These are phyloP conservation scores for Leccinum pallidistipes DNA, from an alignment of 1,284 basidiomycete genomes.

Conservation along the genomic window DNA sequence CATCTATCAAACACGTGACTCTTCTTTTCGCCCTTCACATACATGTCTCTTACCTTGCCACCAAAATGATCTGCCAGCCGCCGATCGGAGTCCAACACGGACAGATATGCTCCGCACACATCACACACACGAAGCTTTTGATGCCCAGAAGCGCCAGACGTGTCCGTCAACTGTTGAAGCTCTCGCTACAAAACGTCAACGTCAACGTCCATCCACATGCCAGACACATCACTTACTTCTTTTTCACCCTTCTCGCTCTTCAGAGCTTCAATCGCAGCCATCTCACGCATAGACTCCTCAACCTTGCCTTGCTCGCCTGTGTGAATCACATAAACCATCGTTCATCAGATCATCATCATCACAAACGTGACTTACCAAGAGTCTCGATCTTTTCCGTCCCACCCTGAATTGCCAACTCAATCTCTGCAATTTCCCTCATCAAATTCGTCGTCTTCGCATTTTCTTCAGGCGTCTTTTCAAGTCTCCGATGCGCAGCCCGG, in stretches of 20 bases:
- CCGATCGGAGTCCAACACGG: slow-evolving; percentile 96
- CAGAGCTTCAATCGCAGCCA: slow-evolving; percentile 96
- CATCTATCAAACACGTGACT: slow-evolving; percentile 64
- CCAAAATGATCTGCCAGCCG: slow-evolving; percentile 99
- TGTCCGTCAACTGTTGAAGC: slow-evolving; percentile 95
- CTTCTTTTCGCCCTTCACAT: slow-evolving; percentile 18
- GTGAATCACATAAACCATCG: slow-evolving; percentile 1
- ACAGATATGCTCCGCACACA: slow-evolving; percentile 98
- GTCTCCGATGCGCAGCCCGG: slow-evolving; percentile 86
- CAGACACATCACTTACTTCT: slow-evolving; percentile 58
- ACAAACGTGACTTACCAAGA: slow-evolving; percentile 58
- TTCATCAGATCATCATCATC: slow-evolving; percentile 12
- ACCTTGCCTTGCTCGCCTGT: slow-evolving; percentile 95
- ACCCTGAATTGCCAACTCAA: slow-evolving; percentile 97
- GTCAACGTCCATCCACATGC: neutral
- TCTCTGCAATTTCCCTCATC: slow-evolving; percentile 99
- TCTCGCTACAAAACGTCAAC: slow-evolving; percentile 63
- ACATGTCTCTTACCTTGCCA: slow-evolving; percentile 75
- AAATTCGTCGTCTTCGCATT: slow-evolving; percentile 98
- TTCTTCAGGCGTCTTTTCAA: slow-evolving; percentile 99
- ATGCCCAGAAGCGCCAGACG: slow-evolving; percentile 97
- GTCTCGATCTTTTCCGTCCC: slow-evolving; percentile 98
- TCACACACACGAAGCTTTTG: slow-evolving; percentile 99
- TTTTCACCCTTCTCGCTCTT: slow-evolving; percentile 97
- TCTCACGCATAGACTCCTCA: slow-evolving; percentile 97